A percentile compares a stretch with the other conserved stretches of the same genome.
Conservation (phyloP, 805 yeast genomes). For the Hanseniaspora hatyaiensis region DNA sequence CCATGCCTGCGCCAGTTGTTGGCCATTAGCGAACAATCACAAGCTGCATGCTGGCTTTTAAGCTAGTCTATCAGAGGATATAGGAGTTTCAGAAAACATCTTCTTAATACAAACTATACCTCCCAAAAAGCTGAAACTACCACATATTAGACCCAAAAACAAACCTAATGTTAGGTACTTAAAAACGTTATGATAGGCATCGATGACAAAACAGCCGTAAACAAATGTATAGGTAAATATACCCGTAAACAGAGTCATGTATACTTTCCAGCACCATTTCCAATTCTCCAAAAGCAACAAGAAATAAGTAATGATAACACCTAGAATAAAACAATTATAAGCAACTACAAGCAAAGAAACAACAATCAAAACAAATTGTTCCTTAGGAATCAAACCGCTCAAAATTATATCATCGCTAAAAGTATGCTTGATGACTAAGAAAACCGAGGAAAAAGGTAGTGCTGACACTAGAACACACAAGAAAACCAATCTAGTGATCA, state of each 20-base stretch:
- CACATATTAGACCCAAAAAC: constrained; percentile 70
- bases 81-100: constrained; percentile 38
- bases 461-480: constrained; percentile 36
- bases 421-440: constrained; percentile 87
- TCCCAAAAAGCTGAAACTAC: constrained; percentile 73
- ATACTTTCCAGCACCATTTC: constrained; percentile 95
- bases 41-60: no score
- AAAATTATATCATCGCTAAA: constrained; percentile 82
- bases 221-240: constrained; percentile 73
- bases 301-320: constrained; percentile 70
- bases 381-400: constrained; percentile 80
- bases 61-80: constrained; percentile 73
- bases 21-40: no score
- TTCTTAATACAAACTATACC: constrained; percentile 61
- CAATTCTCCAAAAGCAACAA: constrained; percentile 82
- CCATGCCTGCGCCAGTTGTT: no score
- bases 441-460: constrained; percentile 88
- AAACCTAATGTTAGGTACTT: constrained; percentile 70
- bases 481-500: constrained; percentile 60
- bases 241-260: constrained; percentile 84
- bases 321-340: constrained; percentile 69
- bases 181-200: constrained; percentile 66
- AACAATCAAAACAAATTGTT: constrained; percentile 97
- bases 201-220: constrained; percentile 66
- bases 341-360: constrained; percentile 66